Base-by-base conservation (phyloP, 345 rosid species). In the Erucastrum elatum region DNA sequence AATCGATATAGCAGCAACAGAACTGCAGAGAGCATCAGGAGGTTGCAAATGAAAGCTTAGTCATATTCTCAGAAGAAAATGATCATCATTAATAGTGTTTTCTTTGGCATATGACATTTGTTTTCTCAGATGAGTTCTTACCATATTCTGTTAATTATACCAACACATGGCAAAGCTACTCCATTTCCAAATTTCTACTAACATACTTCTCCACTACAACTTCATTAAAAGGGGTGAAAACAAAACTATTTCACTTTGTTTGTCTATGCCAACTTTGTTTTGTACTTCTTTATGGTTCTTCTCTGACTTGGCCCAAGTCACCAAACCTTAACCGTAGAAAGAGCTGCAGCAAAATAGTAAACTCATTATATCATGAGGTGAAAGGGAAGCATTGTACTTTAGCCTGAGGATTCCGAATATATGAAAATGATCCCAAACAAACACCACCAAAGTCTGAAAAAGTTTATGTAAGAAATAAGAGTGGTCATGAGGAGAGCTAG, bases 101-200 rank as follows among this genome's bases (percentile, higher is more conserved):
- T 8, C 3, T 21, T 66, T 46, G 77, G 64, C 49, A 60, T 70
- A 66, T 2, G 27, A 49, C 26, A 72, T 66, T 73, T 17, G 10
- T 66, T 44, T 44, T 44, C 51, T 44, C 51, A 44, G 51, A 44
- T 44, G 11, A 44, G 51, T 44, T 6, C 21, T 64, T 16, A 64
- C 46, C 30, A 72, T 59, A 15, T 25, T 33, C 2, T 72, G 77
- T 66, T 44, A 44, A 21, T 21, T 21, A 86, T 44, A 44, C n/a
- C 0, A 44, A 44, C 51, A 44, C 51, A 44, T 44, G 51, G 85
- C 68, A 94, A 77, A 86, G 99, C 99, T 34, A 93, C 91, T 37
- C 98, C 98, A 0, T 87, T 95, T 35, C 99, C 99, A 34, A 89
- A 67, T 84, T 95, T 95, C 81, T 93, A 95, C 88, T 87, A 95